Percentiles rank a stretch among this genome's conserved stretches.
Conservation (phyloP, 2,329 filamentous ascomycete genomes). For the Reticulascus tulasneorum region DNA sequence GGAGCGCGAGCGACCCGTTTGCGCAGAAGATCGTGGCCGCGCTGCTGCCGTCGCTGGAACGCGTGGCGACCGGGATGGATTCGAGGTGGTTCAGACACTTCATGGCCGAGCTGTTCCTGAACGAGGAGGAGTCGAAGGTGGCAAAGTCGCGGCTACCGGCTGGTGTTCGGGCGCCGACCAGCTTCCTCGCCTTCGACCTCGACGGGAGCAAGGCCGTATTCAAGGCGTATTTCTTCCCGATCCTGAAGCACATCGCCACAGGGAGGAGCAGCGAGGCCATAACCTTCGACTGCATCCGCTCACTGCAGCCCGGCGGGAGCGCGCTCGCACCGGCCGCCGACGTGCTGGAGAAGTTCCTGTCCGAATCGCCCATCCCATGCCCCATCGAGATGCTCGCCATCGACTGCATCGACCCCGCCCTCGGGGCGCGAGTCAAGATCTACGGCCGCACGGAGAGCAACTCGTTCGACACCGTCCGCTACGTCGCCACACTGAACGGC, state of each 20-base stretch:
- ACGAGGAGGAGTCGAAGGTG: constrained; percentile 9
- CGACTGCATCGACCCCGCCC: constrained; percentile 20
- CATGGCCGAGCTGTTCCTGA: constrained; percentile 16
- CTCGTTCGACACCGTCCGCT: constrained; percentile 17
- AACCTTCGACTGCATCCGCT: constrained; percentile 18
- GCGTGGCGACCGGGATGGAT: constrained; percentile 7
- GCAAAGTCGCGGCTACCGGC: constrained; percentile 12
- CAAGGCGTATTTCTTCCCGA: constrained; percentile 21
- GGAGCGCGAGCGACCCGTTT: constrained; percentile 9
- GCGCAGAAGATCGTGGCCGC: constrained; percentile 12
- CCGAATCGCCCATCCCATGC: constrained; percentile 15
- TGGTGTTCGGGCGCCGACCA: constrained; percentile 17
- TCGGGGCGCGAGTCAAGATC: constrained; percentile 21
- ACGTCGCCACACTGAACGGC: constrained; percentile 21
- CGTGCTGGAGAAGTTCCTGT: constrained; percentile 16
- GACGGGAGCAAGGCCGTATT: constrained; percentile 15
- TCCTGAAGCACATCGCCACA: constrained; percentile 20
- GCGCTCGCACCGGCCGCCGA: constrained; percentile 14
- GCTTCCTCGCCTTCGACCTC: constrained; percentile 22
- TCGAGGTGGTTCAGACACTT: constrained; percentile 19
- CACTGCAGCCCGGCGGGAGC: constrained; percentile 15
- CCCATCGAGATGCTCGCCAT: constrained; percentile 22
- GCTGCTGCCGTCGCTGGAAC: constrained; percentile 9
- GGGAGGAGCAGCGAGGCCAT: constrained; percentile 15
- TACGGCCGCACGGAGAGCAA: constrained; percentile 20